These are phyloP conservation scores for Dactylellina parvicollis DNA, from an alignment of 2,329 filamentous ascomycete genomes.

Conservation along the genomic window DNA sequence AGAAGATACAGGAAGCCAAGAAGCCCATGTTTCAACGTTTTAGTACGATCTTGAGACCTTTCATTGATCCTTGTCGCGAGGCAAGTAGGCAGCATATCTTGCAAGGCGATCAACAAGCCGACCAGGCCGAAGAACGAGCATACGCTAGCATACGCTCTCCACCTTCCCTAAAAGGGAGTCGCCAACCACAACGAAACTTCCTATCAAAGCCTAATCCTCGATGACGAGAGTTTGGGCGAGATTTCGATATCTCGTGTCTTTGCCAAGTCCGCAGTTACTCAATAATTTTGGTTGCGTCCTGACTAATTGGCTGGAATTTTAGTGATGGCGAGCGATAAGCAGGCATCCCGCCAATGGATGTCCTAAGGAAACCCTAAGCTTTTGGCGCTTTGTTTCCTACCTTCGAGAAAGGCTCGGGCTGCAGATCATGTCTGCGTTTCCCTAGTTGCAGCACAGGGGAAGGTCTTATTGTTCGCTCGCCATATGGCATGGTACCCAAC, in stretches of 20 bases:
- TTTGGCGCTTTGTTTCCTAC: constrained; percentile 10
- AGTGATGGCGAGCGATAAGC: constrained; percentile 27
- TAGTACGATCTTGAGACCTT: not conserved
- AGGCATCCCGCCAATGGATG: constrained; percentile 1
- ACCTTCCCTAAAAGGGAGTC: constrained; percentile 47
- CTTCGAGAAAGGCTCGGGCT: constrained; percentile 21
- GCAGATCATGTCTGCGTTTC: constrained; percentile 34
- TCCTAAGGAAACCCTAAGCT: constrained; percentile 1
- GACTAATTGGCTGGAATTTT: constrained; percentile 31
- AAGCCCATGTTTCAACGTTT: not conserved
- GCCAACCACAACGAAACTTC: constrained; percentile 36
- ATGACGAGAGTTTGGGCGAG: constrained; percentile 21
- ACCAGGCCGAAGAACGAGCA: constrained; percentile 4
- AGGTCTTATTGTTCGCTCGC: constrained; percentile 13
- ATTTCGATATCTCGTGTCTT: not conserved
- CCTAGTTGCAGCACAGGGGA: constrained; percentile 12
- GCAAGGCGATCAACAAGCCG: constrained; percentile 27
- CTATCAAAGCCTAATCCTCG: constrained; percentile 38
- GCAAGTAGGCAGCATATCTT: constrained; percentile 36
- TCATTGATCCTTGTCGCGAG: constrained; percentile 17
- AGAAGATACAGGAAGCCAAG: not conserved
- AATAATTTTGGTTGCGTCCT: constrained; percentile 16
- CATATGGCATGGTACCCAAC: constrained; percentile 1
- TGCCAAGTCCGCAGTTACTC: constrained; percentile 11
- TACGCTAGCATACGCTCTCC: not conserved